Evolutionary conservation across 1,284 basidiomycete species (phyloP), one percentile per base, ranked within the genome.

Genomic region (Sanguinoderma infundibulare): DNA sequence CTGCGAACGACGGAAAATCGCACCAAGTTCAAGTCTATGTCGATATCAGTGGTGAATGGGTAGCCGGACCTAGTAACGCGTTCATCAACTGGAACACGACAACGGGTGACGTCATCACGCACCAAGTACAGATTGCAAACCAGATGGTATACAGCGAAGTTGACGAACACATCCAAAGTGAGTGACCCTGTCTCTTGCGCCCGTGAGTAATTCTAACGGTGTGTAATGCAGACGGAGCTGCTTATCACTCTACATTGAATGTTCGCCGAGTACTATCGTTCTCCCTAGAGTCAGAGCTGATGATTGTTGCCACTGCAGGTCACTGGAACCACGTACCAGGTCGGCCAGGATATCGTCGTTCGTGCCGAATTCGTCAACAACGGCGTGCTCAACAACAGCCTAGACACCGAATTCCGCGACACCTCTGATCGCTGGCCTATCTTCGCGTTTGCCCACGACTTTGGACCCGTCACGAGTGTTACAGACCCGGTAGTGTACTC

Each of bases 31-130:
- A 86, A 68, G 67, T 87, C 6, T 88, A 90, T 73, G 83, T 82
- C 20, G 86, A 90, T 69, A 85, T 89, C 73, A 85, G 82, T 57
- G 86, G 81, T 12, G 86, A 87, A 75, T 89, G 87, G 87, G 79
- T 83, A 12, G 81, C 84, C 22, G 84, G 85, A 12, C 81, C 86
- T 68, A 81, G 84, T 67, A 75, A 75, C 22, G 75, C 82, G 52
- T 69, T 70, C 1, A 83, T 79, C n/a, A 83, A 79, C 69, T 90
- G 87, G 87, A 20, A 34, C 6, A 49, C 46, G 7, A 36, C 34
- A 6, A 5, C 24, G 9, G 34, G 34, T 14, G 44, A 30, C 17
- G 44, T 49, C 24, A 32, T 47, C 24, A 44, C 34, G 17, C 42
- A 32, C 5, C 22, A 46, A 20, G 38, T 34, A 3, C 30, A 22